These are phyloP conservation scores for Dothistroma septosporum DNA, from an alignment of 2,329 filamentous ascomycete species.

Conservation along the genomic window DNA sequence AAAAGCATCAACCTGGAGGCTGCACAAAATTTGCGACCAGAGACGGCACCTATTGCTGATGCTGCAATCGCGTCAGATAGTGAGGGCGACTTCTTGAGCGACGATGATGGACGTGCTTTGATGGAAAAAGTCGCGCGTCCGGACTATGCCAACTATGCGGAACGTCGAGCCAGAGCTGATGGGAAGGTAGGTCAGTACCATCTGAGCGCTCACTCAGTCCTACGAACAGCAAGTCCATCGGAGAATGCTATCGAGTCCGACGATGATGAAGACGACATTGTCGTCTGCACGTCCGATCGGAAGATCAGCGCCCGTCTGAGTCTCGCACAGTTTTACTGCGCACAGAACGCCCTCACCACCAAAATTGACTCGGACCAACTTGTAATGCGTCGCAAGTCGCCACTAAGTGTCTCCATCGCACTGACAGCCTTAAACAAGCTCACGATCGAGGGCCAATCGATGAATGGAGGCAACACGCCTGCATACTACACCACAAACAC, in stretches of 20 bases:
- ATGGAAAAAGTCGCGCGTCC: slow-evolving; percentile 4
- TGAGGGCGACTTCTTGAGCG: slow-evolving; percentile 15
- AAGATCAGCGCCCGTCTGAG: slow-evolving; percentile 1
- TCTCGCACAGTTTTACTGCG: neutral
- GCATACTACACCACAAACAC: slow-evolving; percentile 9
- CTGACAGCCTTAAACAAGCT: neutral
- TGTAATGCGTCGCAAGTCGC: neutral
- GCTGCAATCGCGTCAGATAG: slow-evolving; percentile 21
- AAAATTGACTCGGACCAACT: neutral
- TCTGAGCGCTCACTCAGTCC: neutral
- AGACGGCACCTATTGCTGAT: slow-evolving; percentile 6
- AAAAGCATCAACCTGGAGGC: slow-evolving; percentile 2
- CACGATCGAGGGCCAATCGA: neutral
- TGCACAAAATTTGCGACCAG: slow-evolving; percentile 1
- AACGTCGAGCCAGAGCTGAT: slow-evolving; percentile 14
- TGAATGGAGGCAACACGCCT: slow-evolving; percentile 5
- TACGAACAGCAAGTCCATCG: neutral
- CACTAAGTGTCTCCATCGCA: neutral
- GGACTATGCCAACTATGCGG: slow-evolving; percentile 14
- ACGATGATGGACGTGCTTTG: neutral
- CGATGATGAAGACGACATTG: slow-evolving; percentile 3
- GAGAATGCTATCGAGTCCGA: slow-evolving; percentile 11
- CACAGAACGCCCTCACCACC: neutral
- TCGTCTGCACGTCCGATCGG: neutral
- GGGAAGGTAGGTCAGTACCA: neutral